Conservation (phyloP, 306 rosid species). For the Mucuna pruriens region DNA sequence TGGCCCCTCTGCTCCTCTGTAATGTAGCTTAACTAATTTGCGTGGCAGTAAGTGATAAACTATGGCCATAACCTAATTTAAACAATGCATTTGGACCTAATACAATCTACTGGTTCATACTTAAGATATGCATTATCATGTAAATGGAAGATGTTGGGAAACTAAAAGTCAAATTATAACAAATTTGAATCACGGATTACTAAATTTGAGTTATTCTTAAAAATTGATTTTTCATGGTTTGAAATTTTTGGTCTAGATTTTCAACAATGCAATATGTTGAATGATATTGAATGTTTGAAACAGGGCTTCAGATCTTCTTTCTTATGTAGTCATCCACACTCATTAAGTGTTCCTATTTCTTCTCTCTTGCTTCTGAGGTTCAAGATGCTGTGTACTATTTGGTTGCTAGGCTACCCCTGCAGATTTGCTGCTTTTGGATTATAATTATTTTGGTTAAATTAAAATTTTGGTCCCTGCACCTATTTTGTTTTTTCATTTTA, state of each 20-base stretch:
- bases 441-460: neutral
- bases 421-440: neutral
- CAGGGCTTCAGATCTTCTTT: neutral
- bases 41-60: neutral
- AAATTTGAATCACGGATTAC: neutral
- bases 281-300: neutral
- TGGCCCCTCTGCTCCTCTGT: neutral
- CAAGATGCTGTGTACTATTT: constrained; percentile 3
- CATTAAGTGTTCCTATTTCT: neutral
- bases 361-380: constrained; percentile 9
- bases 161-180: neutral
- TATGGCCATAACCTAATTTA: constrained; percentile 10
- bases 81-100: neutral
- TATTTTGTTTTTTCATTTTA: neutral
- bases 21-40: constrained; percentile 12
- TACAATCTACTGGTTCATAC: constrained; percentile 17
- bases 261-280: neutral
- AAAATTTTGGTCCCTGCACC: neutral
- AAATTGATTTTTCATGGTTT: neutral
- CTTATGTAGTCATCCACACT: neutral
- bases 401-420: neutral
- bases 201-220: neutral
- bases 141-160: neutral
- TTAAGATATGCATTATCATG: neutral
- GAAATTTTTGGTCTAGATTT: neutral